Percentiles rank a stretch among this genome's conserved stretches.
These are phyloP conservation scores for Colletotrichum sp. DNA, from an alignment of 2,329 filamentous ascomycete genomes.

Conservation along the genomic window DNA sequence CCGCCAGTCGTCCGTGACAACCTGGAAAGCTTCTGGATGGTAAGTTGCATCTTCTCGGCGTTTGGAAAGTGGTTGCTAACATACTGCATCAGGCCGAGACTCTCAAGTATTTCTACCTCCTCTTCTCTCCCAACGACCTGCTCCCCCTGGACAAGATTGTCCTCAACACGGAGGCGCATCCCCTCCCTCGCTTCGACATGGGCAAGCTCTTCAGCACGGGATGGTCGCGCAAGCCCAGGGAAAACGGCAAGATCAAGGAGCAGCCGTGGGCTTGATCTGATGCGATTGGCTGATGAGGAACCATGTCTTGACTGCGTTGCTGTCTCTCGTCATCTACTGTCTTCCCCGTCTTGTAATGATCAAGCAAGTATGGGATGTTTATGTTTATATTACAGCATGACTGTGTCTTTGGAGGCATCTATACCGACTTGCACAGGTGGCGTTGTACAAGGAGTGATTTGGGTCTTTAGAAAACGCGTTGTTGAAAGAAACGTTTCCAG, in stretches of 20 bases:
- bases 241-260: constrained; percentile 41
- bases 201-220: constrained; percentile 78
- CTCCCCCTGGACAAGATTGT: constrained; percentile 87
- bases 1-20: constrained; percentile 80
- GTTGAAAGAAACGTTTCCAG: not conserved
- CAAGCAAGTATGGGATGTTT: not conserved
- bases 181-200: constrained; percentile 85
- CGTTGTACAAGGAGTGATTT: constrained; percentile 7
- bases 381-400: constrained; percentile 12
- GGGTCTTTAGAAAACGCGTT: not conserved
- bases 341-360: not conserved
- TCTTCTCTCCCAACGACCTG: constrained; percentile 85
- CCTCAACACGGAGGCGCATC: constrained; percentile 95
- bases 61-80: not conserved
- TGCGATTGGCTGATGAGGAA: not conserved
- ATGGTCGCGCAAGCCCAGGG: constrained; percentile 74
- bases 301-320: not conserved
- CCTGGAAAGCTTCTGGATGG: constrained; percentile 99
- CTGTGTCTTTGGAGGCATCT: not conserved
- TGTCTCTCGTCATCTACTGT: not conserved
- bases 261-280: not conserved
- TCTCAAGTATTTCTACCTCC: constrained; percentile 94
- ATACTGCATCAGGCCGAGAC: constrained; percentile 78
- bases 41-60: constrained; percentile 45
- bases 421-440: not conserved